Evolutionary conservation across 345 rosid genomes (phyloP).

Genomic region (Populus pruinosa): DNA sequence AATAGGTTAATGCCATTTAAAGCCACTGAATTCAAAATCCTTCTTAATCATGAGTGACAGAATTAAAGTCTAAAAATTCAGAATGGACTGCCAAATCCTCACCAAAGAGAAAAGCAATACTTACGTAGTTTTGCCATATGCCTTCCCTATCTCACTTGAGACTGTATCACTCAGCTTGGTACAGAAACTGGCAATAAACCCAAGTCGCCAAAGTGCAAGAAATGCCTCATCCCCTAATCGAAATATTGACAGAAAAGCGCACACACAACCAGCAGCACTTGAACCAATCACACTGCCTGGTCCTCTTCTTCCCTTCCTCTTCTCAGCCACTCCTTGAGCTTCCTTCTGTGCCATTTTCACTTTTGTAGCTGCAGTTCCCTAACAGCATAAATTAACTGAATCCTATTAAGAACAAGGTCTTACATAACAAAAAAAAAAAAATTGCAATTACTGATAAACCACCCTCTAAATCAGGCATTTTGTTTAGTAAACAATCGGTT

Average conservation of each 20-base stretch:
- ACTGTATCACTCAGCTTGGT: constrained; percentile 94
- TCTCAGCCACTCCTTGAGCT: constrained; percentile 94
- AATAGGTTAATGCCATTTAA: background rate
- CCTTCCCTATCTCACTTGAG: constrained; percentile 95
- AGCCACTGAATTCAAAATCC: background rate
- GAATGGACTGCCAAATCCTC: background rate
- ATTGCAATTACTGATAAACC: background rate
- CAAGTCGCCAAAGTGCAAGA: constrained; percentile 65
- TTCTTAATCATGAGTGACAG: background rate
- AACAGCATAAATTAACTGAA: constrained; percentile 11
- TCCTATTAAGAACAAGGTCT: background rate
- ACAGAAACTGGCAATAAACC: constrained; percentile 93
- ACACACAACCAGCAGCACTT: constrained; percentile 92
- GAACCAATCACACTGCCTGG: constrained; percentile 97
- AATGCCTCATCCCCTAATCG: constrained; percentile 61
- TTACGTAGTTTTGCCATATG: constrained; percentile 93
- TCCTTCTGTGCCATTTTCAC: constrained; percentile 96
- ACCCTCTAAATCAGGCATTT: background rate
- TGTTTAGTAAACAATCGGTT: background rate
- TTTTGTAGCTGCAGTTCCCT: constrained; percentile 96
- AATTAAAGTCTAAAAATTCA: background rate
- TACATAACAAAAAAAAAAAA: no score
- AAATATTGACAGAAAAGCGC: constrained; percentile 69
- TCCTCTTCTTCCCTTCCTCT: constrained; percentile 91
- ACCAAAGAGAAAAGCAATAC: constrained; percentile 22